Conservation (phyloP, 2,329 filamentous ascomycete genomes). For the Alternaria solani region DNA sequence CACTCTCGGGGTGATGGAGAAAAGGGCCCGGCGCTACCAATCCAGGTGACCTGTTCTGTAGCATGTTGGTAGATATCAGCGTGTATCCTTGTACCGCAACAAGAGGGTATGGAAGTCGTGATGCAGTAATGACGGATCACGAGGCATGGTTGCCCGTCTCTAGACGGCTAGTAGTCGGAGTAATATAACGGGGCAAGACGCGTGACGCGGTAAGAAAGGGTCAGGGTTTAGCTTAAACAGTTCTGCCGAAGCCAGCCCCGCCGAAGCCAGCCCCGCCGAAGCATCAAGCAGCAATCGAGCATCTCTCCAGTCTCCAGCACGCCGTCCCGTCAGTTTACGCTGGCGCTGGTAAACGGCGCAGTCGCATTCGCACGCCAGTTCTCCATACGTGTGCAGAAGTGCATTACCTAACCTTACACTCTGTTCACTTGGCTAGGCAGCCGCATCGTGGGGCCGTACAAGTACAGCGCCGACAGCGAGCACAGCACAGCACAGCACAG, state of each 20-base stretch:
- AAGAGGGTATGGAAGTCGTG: not conserved
- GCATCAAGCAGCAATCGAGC: slow-evolving; percentile 21
- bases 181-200: slow-evolving; percentile 23
- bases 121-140: slow-evolving; percentile 1
- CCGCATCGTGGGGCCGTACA: slow-evolving; percentile 25
- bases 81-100: too few relatives aligned
- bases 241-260: slow-evolving; percentile 27
- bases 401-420: slow-evolving; percentile 10
- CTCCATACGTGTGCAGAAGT: slow-evolving; percentile 17
- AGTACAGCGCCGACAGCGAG: slow-evolving; percentile 21
- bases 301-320: slow-evolving; percentile 16
- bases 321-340: slow-evolving; percentile 20
- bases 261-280: slow-evolving; percentile 32
- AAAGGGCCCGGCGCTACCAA: not conserved
- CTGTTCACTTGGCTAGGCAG: slow-evolving; percentile 35
- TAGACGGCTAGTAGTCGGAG: slow-evolving; percentile 13
- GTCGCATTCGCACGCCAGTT: slow-evolving; percentile 16
- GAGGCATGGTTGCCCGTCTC: slow-evolving; percentile 1
- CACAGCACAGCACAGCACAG: slow-evolving; percentile 18
- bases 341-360: slow-evolving; percentile 25
- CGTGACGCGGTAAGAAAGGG: slow-evolving; percentile 21
- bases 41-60: not conserved
- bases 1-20: slow-evolving; percentile 8
- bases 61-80: not conserved
- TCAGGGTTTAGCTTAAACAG: slow-evolving; percentile 12